Base-by-base conservation (phyloP, 2,329 filamentous ascomycete genomes). In the Coniochaeta sp. region DNA sequence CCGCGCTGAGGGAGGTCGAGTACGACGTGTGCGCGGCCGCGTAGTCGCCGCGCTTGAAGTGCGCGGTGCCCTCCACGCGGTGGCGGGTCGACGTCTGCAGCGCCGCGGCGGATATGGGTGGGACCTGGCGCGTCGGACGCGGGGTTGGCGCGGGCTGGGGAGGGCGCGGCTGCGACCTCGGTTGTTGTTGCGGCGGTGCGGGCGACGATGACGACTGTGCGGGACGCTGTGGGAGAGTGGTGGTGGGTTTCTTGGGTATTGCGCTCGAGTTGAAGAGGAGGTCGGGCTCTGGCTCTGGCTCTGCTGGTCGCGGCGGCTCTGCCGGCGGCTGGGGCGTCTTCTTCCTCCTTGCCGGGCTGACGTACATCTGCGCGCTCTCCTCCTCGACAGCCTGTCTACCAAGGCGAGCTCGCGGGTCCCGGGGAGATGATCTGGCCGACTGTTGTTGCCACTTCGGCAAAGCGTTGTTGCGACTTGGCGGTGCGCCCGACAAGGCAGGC, bases 31-130 rank as follows among this genome's bases (percentile, higher is more conserved):
- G 91, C 0, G 95, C 95, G 10, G 89, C 83, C 19, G 90, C 89
- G 72, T 91, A 99, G 73, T 99, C 95, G 36, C 95, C 95, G 38
- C 91, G 86, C 74, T 97, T 98, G 77, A 96, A 98, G 65, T 96
- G 90, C 58, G 89, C 88, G 10, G 92, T 91, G 19, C 93, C 95
- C 64, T 88, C 87, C 55, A 88, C 81, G 16, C 95, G 89, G 67
- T 95, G 85, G 55, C 85, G 82, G n/a, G 89, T 88, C 10, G 91
- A 96, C 4, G 85, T 85, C 64, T 88, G 83, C 19, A 97, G 79
- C 0, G 88, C 87, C 7, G 86, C 81, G 1, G 87, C 76, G 4
- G 90, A 87, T 14, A 96, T 78, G 1, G 81, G 70, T 1, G 93
- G 93, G 36, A 90, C 79, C 38, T 81, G 79, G 16, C 88, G 81